Evolutionary conservation across 192 early-diverging fungal genomes (phyloP).

Genomic region (Coemansia sp.): DNA sequence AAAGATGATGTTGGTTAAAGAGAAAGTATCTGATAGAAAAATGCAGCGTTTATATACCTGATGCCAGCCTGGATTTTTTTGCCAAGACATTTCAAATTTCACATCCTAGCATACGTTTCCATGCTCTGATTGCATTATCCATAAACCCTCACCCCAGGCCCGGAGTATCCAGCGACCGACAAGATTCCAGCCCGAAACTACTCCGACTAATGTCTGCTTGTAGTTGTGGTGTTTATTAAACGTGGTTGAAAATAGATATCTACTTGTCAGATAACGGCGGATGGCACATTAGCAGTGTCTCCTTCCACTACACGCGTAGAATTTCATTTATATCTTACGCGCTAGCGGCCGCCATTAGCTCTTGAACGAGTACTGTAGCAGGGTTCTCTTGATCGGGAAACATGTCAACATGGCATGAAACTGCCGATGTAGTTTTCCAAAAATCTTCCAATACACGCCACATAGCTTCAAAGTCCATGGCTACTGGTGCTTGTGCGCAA

Average conservation of each 20-base stretch:
- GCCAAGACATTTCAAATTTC: background rate
- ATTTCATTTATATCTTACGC: constrained; percentile 26
- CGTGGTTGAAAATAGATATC: background rate
- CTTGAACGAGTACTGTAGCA: constrained; percentile 9
- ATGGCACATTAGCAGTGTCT: constrained; percentile 25
- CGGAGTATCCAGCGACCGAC: constrained; percentile 1
- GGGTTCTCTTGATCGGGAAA: constrained; percentile 25
- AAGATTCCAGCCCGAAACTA: background rate
- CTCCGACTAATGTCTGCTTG: background rate
- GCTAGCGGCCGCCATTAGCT: constrained; percentile 34
- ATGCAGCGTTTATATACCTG: background rate
- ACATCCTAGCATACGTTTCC: too few species aligned
- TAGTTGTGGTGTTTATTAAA: background rate
- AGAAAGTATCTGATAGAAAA: too few species aligned
- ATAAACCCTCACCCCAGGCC: background rate
- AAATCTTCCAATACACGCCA: constrained; percentile 24
- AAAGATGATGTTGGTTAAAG: background rate
- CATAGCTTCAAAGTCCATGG: constrained; percentile 26
- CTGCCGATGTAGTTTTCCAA: constrained; percentile 26
- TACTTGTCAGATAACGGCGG: constrained; percentile 5
- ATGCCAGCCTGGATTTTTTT: background rate
- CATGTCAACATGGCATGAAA: constrained; percentile 13
- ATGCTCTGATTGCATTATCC: background rate
- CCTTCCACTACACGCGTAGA: constrained; percentile 34
- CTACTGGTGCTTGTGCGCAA: constrained; percentile 3